Evolutionary conservation across 306 rosid genomes (phyloP).

Genomic region (Vicia faba): DNA sequence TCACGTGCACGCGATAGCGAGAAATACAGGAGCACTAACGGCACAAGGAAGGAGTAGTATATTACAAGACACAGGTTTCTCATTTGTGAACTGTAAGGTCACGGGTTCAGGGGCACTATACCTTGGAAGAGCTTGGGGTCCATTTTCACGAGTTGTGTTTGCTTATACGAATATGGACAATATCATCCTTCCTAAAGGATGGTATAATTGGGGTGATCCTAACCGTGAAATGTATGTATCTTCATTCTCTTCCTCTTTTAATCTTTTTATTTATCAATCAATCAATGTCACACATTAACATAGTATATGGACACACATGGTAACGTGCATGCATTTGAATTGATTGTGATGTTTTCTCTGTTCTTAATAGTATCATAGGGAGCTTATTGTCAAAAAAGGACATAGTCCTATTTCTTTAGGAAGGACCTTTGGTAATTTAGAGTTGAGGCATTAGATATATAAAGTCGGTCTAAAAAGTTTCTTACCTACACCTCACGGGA

Average conservation of each 20-base stretch:
- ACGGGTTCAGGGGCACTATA: conserved; percentile 97
- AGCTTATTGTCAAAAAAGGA: too few relatives aligned
- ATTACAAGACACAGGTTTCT: conserved; percentile 90
- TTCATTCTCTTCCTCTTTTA: neutral
- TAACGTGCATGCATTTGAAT: neutral
- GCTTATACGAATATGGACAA: conserved; percentile 94
- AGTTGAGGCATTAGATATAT: too few relatives aligned
- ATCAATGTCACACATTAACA: neutral
- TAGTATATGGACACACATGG: neutral
- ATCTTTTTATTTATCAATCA: neutral
- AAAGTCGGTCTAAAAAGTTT: too few relatives aligned
- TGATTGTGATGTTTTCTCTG: conserved; percentile 1
- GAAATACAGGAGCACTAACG: conserved; percentile 71
- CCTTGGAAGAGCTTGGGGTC: conserved; percentile 99
- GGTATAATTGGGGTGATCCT: conserved; percentile 99
- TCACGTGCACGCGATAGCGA: conserved; percentile 94
- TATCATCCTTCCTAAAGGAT: conserved; percentile 93
- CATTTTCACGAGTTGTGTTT: conserved; percentile 88
- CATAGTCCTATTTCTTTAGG: too few relatives aligned
- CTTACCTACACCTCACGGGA: too few relatives aligned
- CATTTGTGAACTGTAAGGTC: conserved; percentile 93
- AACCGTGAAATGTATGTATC: conserved; percentile 73
- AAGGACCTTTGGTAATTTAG: too few relatives aligned
- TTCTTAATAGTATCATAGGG: too few relatives aligned
- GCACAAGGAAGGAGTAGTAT: conserved; percentile 89